Evolutionary conservation across 2,329 filamentous ascomycete species (phyloP).

Genomic region (Lasiodiplodia hormozganensis): DNA sequence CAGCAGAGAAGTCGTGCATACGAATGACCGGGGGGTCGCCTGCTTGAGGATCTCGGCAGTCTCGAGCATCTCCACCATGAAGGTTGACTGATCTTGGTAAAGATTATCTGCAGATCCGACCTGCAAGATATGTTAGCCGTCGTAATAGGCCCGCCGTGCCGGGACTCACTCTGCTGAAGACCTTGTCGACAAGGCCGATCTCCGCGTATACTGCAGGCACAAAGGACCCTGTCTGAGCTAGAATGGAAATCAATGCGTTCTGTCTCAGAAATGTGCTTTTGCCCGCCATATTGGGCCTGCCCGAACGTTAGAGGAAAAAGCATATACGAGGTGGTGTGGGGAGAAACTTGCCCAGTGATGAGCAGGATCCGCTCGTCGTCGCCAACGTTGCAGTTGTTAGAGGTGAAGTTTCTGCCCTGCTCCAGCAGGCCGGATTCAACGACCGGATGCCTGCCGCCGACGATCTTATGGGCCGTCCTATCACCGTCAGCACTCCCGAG

Average conservation of each 20-base stretch:
- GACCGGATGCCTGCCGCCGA: slow-evolving; percentile 89
- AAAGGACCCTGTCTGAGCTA: slow-evolving; percentile 91
- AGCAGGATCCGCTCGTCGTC: slow-evolving; percentile 74
- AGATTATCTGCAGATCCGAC: slow-evolving; percentile 94
- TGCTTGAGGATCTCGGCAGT: slow-evolving; percentile 87
- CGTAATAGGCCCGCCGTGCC: neutral
- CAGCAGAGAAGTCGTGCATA: slow-evolving; percentile 44
- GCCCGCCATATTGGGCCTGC: slow-evolving; percentile 90
- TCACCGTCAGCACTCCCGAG: neutral
- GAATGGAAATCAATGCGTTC: slow-evolving; percentile 90
- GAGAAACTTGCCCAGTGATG: slow-evolving; percentile 61
- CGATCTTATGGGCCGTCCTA: slow-evolving; percentile 71
- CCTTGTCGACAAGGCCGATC: slow-evolving; percentile 91
- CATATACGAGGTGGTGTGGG: neutral
- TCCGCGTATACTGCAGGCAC: slow-evolving; percentile 88
- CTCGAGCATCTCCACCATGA: slow-evolving; percentile 99
- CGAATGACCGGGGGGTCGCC: slow-evolving; percentile 84
- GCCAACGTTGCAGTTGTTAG: slow-evolving; percentile 87
- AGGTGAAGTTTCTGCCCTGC: slow-evolving; percentile 80
- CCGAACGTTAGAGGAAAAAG: slow-evolving; percentile 22
- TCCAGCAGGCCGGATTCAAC: slow-evolving; percentile 83
- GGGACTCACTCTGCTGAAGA: slow-evolving; percentile 74
- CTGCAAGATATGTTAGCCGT: slow-evolving; percentile 22
- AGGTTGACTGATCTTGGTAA: slow-evolving; percentile 94
- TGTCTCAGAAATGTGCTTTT: slow-evolving; percentile 97